phyloP scores from a whole-genome alignment of 345 rosid species.

The Dipteronia dyeriana region DNA sequence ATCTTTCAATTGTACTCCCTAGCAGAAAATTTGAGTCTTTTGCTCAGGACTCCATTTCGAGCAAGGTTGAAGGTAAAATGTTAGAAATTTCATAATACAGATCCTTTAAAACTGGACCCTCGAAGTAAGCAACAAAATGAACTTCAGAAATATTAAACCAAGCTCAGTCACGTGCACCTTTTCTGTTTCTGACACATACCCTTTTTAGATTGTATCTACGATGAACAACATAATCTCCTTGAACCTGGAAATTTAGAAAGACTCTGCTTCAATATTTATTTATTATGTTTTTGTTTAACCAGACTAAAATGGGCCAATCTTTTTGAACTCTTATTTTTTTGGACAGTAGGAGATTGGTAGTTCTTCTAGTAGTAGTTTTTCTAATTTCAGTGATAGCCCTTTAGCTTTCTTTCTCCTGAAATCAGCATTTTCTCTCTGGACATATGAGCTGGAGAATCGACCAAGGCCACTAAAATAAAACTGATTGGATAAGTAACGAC shows the following conservation, averaged over 20 bases:
- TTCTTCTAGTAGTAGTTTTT: not conserved
- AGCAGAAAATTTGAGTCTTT: not conserved
- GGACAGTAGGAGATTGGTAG: not conserved
- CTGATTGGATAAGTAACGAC: not conserved
- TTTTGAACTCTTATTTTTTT: not conserved
- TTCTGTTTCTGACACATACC: too few relatives aligned
- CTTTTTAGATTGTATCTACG: not conserved
- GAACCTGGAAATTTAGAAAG: not conserved
- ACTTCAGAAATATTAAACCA: not conserved
- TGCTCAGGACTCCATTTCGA: not conserved
- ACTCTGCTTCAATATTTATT: not conserved
- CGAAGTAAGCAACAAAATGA: not conserved
- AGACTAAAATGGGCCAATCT: not conserved
- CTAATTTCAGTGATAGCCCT: not conserved
- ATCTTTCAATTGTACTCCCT: not conserved
- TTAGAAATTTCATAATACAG: not conserved
- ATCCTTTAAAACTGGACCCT: not conserved
- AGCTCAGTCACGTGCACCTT: not conserved
- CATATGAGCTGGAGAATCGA: not conserved
- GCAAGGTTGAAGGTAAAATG: not conserved
- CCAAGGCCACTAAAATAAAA: not conserved
- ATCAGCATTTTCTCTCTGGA: not conserved
- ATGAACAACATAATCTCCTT: not conserved
- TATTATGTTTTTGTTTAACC: not conserved
- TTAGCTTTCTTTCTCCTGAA: not conserved